Percentiles rank a stretch among this genome's conserved stretches.
Conservation (phyloP, 2,329 filamentous ascomycete species). For the Arthrobotrys entomopaga region DNA sequence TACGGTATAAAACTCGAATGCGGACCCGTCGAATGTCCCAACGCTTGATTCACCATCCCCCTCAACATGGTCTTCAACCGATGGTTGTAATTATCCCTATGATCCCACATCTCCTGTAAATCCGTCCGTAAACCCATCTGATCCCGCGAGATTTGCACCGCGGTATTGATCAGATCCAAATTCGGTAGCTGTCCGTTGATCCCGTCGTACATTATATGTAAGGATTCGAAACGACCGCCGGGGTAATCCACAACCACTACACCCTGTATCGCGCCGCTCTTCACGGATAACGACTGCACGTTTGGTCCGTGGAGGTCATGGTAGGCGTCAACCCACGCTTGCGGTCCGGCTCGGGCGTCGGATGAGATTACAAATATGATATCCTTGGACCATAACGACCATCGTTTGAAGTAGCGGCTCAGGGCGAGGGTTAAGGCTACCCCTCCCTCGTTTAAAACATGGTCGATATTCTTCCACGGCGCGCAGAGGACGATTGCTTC, state of each 20-base stretch:
- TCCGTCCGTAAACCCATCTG: slow-evolving; percentile 90
- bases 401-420: slow-evolving; percentile 93
- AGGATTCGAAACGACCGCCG: slow-evolving; percentile 82
- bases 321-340: slow-evolving; percentile 98
- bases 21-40: slow-evolving; percentile 87
- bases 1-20: slow-evolving; percentile 98
- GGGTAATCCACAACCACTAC: slow-evolving; percentile 94
- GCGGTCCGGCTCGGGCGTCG: slow-evolving; percentile 87
- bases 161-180: slow-evolving; percentile 93
- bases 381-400: slow-evolving; percentile 99
- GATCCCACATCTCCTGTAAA: slow-evolving; percentile 85
- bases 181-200: slow-evolving; percentile 96
- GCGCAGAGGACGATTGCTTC: slow-evolving; percentile 94
- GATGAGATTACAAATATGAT: slow-evolving; percentile 91
- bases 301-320: slow-evolving; percentile 84
- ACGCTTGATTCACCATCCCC: slow-evolving; percentile 89
- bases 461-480: slow-evolving; percentile 84
- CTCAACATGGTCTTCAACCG: slow-evolving; percentile 87
- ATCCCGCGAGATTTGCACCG: slow-evolving; percentile 83
- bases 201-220: slow-evolving; percentile 94
- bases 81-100: slow-evolving; percentile 80
- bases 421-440: slow-evolving; percentile 86
- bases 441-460: slow-evolving; percentile 83
- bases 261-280: slow-evolving; percentile 91
- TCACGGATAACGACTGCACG: slow-evolving; percentile 82